A percentile compares a stretch with the other conserved stretches of the same genome.
Conservation (phyloP, 73 alveolate genomes). For the Tetrahymena elliotti region DNA sequence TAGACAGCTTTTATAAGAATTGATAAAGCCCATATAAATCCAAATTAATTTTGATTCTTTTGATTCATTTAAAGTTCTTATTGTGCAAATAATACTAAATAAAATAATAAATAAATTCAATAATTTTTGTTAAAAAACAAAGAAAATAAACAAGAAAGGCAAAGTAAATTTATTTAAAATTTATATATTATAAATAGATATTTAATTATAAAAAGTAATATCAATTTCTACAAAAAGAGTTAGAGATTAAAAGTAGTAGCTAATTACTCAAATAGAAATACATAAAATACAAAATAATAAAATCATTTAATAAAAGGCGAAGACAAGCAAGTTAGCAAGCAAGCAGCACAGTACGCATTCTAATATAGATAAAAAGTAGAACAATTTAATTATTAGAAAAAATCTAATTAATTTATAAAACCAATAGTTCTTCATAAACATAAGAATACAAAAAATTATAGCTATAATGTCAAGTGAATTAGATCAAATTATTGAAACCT, state of each 20-base stretch:
- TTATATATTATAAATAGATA: background rate
- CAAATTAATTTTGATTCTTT: background rate
- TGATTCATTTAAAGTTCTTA: background rate
- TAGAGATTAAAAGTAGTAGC: background rate
- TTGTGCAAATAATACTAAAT: background rate
- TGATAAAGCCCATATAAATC: background rate
- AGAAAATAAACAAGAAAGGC: background rate
- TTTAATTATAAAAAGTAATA: background rate
- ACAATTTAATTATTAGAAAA: background rate
- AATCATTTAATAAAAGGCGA: background rate
- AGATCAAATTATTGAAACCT: slow-evolving; percentile 52
- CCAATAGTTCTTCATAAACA: background rate
- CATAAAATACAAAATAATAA: background rate
- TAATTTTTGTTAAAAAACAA: background rate
- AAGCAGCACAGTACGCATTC: background rate
- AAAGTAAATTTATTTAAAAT: background rate
- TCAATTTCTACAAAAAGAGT: background rate
- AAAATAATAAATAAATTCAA: background rate
- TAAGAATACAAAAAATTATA: background rate
- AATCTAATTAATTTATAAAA: background rate
- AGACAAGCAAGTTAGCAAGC: background rate
- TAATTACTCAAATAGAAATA: background rate
- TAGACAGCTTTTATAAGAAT: background rate
- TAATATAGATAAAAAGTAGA: background rate
- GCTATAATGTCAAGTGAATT: slow-evolving; percentile 2